A percentile compares a stretch with the other conserved stretches of the same genome.
These are phyloP conservation scores for Hypoxylon sp. DNA, from an alignment of 2,329 filamentous ascomycete genomes.

Conservation along the genomic window DNA sequence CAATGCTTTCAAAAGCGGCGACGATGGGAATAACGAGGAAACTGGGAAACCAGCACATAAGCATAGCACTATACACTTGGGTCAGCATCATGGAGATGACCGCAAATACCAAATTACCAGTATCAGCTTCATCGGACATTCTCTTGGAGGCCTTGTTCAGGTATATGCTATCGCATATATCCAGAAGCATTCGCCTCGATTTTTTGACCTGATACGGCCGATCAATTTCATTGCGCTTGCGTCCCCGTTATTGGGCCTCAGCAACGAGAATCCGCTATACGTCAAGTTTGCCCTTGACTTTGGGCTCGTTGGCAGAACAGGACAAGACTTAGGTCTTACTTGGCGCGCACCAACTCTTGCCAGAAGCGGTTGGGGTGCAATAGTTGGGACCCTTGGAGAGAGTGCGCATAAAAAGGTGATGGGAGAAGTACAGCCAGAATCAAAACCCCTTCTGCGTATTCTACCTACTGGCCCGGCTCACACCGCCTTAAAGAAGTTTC, in stretches of 20 bases:
- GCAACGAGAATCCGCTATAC: slow-evolving; percentile 97
- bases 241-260: slow-evolving; percentile 89
- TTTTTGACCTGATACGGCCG: slow-evolving; percentile 88
- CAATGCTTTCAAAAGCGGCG: slow-evolving; percentile 58
- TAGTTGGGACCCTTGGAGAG: slow-evolving; percentile 85
- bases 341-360: slow-evolving; percentile 92
- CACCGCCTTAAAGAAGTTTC: slow-evolving; percentile 86
- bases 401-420: slow-evolving; percentile 73
- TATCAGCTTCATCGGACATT: slow-evolving; percentile 95
- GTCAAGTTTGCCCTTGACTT: slow-evolving; percentile 98
- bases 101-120: slow-evolving; percentile 88
- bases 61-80: slow-evolving; percentile 71
- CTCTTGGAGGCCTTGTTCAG: slow-evolving; percentile 89
- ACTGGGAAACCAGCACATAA: slow-evolving; percentile 69
- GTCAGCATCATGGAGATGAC: slow-evolving; percentile 54
- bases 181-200: slow-evolving; percentile 92
- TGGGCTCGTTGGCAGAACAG: slow-evolving; percentile 94
- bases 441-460: slow-evolving; percentile 90
- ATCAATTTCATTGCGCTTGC: slow-evolving; percentile 93
- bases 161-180: slow-evolving; percentile 97
- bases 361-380: slow-evolving; percentile 87
- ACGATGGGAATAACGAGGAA: slow-evolving; percentile 60
- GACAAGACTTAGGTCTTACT: slow-evolving; percentile 93
- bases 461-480: slow-evolving; percentile 93
- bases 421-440: slow-evolving; percentile 77